These are phyloP conservation scores for Herpetomonas tarakana DNA, from an alignment of 208 protist species.

Conservation along the genomic window DNA sequence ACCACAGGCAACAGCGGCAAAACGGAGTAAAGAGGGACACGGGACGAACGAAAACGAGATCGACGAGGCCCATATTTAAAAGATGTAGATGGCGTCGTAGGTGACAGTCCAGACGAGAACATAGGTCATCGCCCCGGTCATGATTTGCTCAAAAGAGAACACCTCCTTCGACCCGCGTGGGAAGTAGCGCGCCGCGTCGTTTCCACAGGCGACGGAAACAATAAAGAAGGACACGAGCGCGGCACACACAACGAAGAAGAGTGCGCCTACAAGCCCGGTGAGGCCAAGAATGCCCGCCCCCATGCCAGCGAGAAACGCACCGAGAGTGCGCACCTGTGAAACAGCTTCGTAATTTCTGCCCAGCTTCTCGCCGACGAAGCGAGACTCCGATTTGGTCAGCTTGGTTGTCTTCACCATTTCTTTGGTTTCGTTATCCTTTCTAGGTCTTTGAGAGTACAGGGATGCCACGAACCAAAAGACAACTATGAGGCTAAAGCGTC, in stretches of 20 bases:
- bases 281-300: constrained; percentile 74
- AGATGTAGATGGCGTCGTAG: constrained; percentile 90
- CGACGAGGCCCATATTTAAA: too few species aligned
- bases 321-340: constrained; percentile 69
- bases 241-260: constrained; percentile 67
- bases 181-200: constrained; percentile 67
- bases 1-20: too few species aligned
- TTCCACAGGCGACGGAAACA: constrained; percentile 41
- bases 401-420: not conserved
- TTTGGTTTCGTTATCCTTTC: not conserved
- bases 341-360: constrained; percentile 60
- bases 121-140: constrained; percentile 73
- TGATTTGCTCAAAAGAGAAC: constrained; percentile 63
- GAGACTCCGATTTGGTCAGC: constrained; percentile 45
- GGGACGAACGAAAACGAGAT: too few species aligned
- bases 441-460: too few species aligned
- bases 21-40: too few species aligned
- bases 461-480: too few species aligned
- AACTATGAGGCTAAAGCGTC: too few species aligned
- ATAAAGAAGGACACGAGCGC: constrained; percentile 62
- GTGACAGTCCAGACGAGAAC: constrained; percentile 82
- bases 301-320: constrained; percentile 66
- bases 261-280: constrained; percentile 54
- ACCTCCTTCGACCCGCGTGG: constrained; percentile 60
- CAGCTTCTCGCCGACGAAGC: constrained; percentile 51